These are phyloP conservation scores for Bolboschoenus planiculmis DNA, from an alignment of 176 grass and related monocot species.

Conservation along the genomic window DNA sequence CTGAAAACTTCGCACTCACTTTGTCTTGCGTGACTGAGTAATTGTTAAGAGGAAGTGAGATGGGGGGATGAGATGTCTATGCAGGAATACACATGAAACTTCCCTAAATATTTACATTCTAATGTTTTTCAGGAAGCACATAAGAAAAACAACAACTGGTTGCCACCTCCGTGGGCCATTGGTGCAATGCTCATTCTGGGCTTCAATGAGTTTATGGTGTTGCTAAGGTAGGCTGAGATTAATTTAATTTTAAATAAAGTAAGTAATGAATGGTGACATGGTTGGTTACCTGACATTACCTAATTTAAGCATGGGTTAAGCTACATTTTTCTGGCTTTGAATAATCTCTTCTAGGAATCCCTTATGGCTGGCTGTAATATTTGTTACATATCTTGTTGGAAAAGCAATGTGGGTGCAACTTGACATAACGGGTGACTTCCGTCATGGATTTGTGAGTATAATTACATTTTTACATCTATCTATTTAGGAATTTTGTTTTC, in stretches of 20 bases:
- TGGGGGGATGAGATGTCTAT: too few species aligned
- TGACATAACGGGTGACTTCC: constrained; percentile 69
- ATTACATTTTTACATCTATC: background rate
- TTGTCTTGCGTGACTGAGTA: too few species aligned
- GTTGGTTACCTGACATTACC: background rate
- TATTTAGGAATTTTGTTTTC: background rate
- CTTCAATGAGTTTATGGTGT: constrained; percentile 97
- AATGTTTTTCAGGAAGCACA: constrained; percentile 66
- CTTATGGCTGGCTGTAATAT: constrained; percentile 61
- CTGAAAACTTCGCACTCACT: background rate
- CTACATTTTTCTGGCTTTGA: background rate
- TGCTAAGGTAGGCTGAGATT: constrained; percentile 57
- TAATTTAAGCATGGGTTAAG: background rate
- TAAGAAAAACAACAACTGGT: constrained; percentile 92
- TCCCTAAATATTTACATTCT: background rate
- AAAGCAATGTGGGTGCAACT: constrained; percentile 95
- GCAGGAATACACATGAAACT: too few species aligned
- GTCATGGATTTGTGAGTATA: constrained; percentile 77
- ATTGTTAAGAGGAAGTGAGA: too few species aligned
- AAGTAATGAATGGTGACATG: background rate
- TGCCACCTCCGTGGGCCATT: constrained; percentile 97
- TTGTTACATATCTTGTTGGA: constrained; percentile 71
- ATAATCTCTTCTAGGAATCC: constrained; percentile 64
- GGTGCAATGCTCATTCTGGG: constrained; percentile 81
- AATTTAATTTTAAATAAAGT: background rate